These are phyloP conservation scores for Rhizophagus sp. DNA, from an alignment of 192 early-diverging fungal genomes.

Conservation along the genomic window DNA sequence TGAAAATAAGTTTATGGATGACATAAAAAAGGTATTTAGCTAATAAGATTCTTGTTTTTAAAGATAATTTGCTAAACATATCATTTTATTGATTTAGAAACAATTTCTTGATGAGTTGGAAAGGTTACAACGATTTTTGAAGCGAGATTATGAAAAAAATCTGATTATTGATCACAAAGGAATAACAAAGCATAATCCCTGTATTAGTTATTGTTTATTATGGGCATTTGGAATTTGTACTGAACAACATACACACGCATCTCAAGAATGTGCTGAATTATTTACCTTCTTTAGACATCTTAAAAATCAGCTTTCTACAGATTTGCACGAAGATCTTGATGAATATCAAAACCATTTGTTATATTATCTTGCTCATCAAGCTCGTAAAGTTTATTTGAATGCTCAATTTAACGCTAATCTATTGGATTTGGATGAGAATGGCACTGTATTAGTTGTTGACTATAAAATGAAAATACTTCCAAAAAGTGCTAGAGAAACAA, in stretches of 20 bases:
- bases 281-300: background rate
- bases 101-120: background rate
- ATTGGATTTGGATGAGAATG: background rate
- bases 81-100: background rate
- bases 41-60: too few species aligned
- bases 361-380: background rate
- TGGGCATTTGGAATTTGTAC: slow-evolving; percentile 6
- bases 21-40: too few species aligned
- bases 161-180: background rate
- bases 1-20: background rate
- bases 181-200: background rate
- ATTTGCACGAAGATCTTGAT: background rate
- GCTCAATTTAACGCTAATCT: background rate
- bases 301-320: background rate
- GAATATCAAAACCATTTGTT: background rate
- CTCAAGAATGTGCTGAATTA: background rate
- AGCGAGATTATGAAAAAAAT: background rate
- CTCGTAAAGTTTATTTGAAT: background rate
- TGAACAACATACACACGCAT: background rate
- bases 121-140: background rate
- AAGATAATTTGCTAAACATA: background rate
- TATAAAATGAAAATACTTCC: slow-evolving; percentile 16
- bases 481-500: background rate
- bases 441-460: background rate
- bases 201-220: background rate